phyloP scores from a whole-genome alignment of 345 rosid species.

The Angophora floribunda region DNA sequence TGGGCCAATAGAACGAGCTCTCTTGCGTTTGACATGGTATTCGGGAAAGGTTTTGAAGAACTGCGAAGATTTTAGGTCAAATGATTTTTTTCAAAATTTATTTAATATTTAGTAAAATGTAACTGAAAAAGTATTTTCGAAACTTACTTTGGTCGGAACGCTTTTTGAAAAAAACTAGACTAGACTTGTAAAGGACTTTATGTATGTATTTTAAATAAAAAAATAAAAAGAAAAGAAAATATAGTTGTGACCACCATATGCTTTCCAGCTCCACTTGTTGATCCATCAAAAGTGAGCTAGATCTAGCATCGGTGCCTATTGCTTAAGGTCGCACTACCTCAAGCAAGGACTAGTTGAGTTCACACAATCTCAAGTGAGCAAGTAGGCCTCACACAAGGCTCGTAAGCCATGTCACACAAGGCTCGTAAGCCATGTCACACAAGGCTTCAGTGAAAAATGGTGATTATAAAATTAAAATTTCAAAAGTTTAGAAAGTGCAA shows the following conservation, averaged over 20 bases:
- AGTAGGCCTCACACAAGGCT: neutral
- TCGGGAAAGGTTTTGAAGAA: neutral
- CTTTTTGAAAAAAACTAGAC: neutral
- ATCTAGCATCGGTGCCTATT: rapidly evolving
- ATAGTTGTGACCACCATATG: rapidly evolving
- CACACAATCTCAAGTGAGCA: neutral
- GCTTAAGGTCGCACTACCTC: neutral
- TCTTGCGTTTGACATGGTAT: neutral
- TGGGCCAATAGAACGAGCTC: neutral
- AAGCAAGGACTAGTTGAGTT: neutral
- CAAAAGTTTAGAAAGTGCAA: neutral
- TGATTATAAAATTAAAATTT: neutral
- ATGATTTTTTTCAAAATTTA: neutral
- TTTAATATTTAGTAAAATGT: neutral
- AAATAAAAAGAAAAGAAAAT: rapidly evolving
- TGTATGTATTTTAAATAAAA: neutral
- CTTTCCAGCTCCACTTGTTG: too few relatives aligned
- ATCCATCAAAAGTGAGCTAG: neutral
- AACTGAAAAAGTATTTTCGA: neutral
- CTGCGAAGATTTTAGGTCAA: neutral
- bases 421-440: rapidly evolving
- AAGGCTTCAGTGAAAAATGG: neutral
- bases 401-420: rapidly evolving
- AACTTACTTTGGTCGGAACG: neutral
- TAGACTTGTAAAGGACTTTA: neutral